Evolutionary conservation across 305 asterid genomes (phyloP), one percentile per base, ranked within the genome.

Genomic region (Fraxinus velutina): DNA sequence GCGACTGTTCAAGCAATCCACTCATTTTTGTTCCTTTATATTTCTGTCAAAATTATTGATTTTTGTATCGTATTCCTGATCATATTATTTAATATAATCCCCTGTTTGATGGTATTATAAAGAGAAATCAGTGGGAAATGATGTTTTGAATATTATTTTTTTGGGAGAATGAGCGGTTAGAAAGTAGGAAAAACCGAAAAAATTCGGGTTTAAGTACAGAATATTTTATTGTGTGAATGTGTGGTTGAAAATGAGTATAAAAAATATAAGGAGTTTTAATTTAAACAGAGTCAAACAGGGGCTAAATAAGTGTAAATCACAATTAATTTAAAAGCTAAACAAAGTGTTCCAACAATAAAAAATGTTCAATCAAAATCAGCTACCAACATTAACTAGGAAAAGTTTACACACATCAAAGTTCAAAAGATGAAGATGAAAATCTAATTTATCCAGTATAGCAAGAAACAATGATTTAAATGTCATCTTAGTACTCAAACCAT

Each of bases 291-390:
- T 15, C 6, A 50, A 50, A 47, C 19, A 47, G 2, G 17, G 57
- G 19, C 57, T 12, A 50, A 21, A 66, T 29, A 66, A 27, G n/a
- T 66, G 22, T 19, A 57, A 57, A 57, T 2, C 29, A 19, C 70
- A 21, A 21, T 1, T 60, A 21, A 60, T 57, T 19, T 57, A 19
- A 19, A 57, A 19, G 68, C 13, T 57, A 57, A 57, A 57, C 68
- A 19, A 50, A 50, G 60, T 50, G 60, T 50, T 50, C 60, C 60
- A 50, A 50, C 21, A 15, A 50, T 15, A 13, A 50, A 60, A 60
- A 60, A 60, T 60, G 73, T 64, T 64, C 30, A 64, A 68, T 70
- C 12, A 6, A 66, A 66, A 66, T 70, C 75, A 68, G 75, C 75
- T 30, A 27, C 75, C 75, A 70, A 70, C 24, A 70, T 70, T 32